Evolutionary conservation across 345 rosid genomes (phyloP).

Genomic region (Clarkia xantiana): DNA sequence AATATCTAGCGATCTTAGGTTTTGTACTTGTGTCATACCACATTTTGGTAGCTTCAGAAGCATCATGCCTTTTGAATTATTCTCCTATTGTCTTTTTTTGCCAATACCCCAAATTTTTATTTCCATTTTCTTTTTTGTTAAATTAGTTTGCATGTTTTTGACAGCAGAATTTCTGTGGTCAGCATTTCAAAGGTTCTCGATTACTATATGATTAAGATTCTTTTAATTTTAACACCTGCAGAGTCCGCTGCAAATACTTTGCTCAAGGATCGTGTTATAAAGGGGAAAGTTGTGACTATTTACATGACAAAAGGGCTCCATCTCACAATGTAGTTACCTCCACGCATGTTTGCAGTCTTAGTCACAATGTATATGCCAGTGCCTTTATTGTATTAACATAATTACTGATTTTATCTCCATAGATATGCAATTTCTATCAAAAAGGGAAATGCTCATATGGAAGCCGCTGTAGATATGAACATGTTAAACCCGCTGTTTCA

Average conservation of each 20-base stretch:
- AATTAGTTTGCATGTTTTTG: too few species aligned
- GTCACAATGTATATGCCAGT: neutral
- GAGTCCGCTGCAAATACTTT: constrained; percentile 66
- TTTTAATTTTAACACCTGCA: constrained; percentile 1
- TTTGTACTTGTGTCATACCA: too few species aligned
- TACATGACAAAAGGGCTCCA: constrained; percentile 58
- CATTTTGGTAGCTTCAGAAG: too few species aligned
- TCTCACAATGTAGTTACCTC: constrained; percentile 34
- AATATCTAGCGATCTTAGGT: too few species aligned
- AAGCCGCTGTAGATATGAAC: constrained; percentile 69
- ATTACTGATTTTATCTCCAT: constrained; percentile 2
- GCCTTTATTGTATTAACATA: neutral
- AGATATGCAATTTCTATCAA: constrained; percentile 79
- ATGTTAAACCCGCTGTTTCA: constrained; percentile 31
- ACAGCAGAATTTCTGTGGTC: neutral
- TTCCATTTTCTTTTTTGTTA: too few species aligned
- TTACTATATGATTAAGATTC: neutral
- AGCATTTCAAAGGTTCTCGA: neutral
- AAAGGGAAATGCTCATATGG: constrained; percentile 69
- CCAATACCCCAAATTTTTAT: too few species aligned
- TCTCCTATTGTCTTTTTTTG: too few species aligned
- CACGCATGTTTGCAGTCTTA: neutral
- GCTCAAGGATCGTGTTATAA: constrained; percentile 75
- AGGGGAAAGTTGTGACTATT: constrained; percentile 73
- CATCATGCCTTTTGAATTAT: too few species aligned